Evolutionary conservation across 257 asterid genomes (phyloP).

Genomic region (Solanum corneliomulleri): DNA sequence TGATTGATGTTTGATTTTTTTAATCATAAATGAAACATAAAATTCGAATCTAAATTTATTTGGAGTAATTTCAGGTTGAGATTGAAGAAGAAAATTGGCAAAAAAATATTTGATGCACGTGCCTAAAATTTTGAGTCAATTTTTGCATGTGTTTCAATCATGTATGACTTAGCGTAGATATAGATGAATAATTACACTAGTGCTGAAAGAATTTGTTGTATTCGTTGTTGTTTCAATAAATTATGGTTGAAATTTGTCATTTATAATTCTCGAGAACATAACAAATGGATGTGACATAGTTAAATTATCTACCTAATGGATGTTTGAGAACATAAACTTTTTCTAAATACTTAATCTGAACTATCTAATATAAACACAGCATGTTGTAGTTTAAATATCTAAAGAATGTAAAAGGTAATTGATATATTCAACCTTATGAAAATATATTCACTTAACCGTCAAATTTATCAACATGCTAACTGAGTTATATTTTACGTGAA

Average conservation of each 20-base stretch:
- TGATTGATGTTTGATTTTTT: too few species aligned
- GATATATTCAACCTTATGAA: not conserved
- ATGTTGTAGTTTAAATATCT: too few species aligned
- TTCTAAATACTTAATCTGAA: not conserved
- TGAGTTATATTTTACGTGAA: not conserved
- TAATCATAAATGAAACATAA: too few species aligned
- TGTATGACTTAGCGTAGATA: too few species aligned
- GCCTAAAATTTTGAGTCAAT: too few species aligned
- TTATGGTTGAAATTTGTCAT: not conserved
- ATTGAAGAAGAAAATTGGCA: too few species aligned
- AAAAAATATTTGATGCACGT: too few species aligned
- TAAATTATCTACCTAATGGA: not conserved
- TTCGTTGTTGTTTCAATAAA: too few species aligned
- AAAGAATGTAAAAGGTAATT: not conserved
- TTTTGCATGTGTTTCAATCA: too few species aligned
- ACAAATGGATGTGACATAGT: not conserved
- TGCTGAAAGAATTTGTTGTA: too few species aligned
- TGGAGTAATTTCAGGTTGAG: not conserved
- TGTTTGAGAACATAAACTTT: not conserved
- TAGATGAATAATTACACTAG: too few species aligned
- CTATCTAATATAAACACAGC: not conserved
- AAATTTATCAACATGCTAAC: not conserved
- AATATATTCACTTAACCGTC: not conserved
- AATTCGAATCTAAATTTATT: too few species aligned
- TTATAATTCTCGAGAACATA: not conserved